These are phyloP conservation scores for Leishmania mexicana DNA, from an alignment of 208 protist species.

Conservation along the genomic window DNA sequence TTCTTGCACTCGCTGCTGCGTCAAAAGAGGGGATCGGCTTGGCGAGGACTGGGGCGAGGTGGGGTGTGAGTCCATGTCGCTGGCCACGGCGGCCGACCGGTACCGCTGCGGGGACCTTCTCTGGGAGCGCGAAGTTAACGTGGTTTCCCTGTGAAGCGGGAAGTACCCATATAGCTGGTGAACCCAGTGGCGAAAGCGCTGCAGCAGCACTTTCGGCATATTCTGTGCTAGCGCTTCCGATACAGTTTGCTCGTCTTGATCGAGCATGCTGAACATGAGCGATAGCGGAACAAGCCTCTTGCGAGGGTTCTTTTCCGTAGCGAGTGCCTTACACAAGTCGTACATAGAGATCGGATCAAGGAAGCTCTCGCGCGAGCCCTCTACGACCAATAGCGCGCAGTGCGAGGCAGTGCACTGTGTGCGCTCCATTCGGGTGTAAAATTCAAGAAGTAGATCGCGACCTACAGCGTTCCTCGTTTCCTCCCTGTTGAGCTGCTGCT, in stretches of 20 bases:
- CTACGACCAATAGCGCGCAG: constrained; percentile 68
- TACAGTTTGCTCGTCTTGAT: constrained; percentile 80
- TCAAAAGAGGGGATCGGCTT: constrained; percentile 13
- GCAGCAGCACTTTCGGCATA: constrained; percentile 62
- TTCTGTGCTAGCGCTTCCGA: constrained; percentile 60
- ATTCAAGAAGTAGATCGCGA: constrained; percentile 35
- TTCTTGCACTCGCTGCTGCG: not conserved
- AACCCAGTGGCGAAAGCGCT: constrained; percentile 68
- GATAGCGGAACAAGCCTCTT: constrained; percentile 79
- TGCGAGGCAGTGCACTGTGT: constrained; percentile 64
- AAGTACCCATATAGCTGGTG: constrained; percentile 66
- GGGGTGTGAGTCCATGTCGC: constrained; percentile 24
- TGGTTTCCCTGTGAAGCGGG: constrained; percentile 21
- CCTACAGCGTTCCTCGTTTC: constrained; percentile 22
- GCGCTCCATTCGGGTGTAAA: constrained; percentile 48
- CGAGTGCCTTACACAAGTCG: constrained; percentile 74
- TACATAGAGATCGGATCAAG: constrained; percentile 75
- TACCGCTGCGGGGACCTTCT: constrained; percentile 27
- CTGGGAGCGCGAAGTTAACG: constrained; percentile 8
- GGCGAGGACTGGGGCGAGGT: constrained; percentile 22
- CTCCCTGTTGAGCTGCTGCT: constrained; percentile 38
- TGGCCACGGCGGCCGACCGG: constrained; percentile 28
- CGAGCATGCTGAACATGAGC: constrained; percentile 83
- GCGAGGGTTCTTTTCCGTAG: constrained; percentile 60
- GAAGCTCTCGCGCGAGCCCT: constrained; percentile 84